These are phyloP conservation scores for Venturiaceae sp. DNA, from an alignment of 2,329 filamentous ascomycete species.

Conservation along the genomic window DNA sequence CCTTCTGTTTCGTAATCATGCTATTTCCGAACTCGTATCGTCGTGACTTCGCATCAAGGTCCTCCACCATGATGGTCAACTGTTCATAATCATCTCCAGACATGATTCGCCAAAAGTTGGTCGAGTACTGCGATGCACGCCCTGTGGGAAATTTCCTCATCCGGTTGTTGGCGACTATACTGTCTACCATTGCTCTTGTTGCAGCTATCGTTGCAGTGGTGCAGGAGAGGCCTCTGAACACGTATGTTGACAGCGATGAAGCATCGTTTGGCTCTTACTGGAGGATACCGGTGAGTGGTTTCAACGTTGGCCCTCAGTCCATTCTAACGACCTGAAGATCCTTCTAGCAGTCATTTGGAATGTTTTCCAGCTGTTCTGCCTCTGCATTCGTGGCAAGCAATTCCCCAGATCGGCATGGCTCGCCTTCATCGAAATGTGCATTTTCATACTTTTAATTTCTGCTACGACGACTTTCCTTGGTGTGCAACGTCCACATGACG, in stretches of 20 bases:
- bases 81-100: not conserved
- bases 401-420: not conserved
- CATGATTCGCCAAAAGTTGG: not conserved
- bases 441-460: not conserved
- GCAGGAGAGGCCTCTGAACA: not conserved
- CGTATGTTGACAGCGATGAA: not conserved
- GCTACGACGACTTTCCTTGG: not conserved
- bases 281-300: not conserved
- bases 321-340: not conserved
- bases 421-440: not conserved
- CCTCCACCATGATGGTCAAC: not conserved
- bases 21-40: not conserved
- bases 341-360: not conserved
- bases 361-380: not conserved
- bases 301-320: too few relatives aligned
- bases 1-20: not conserved
- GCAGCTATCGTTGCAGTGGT: not conserved
- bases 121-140: not conserved
- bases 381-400: not conserved
- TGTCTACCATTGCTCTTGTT: not conserved
- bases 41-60: not conserved
- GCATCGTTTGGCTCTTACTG: not conserved
- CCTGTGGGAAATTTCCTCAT: not conserved
- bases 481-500: not conserved
- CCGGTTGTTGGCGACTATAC: not conserved